phyloP scores from a whole-genome alignment of 2,329 filamentous ascomycete genomes.

The Phialocephala subalpina region DNA sequence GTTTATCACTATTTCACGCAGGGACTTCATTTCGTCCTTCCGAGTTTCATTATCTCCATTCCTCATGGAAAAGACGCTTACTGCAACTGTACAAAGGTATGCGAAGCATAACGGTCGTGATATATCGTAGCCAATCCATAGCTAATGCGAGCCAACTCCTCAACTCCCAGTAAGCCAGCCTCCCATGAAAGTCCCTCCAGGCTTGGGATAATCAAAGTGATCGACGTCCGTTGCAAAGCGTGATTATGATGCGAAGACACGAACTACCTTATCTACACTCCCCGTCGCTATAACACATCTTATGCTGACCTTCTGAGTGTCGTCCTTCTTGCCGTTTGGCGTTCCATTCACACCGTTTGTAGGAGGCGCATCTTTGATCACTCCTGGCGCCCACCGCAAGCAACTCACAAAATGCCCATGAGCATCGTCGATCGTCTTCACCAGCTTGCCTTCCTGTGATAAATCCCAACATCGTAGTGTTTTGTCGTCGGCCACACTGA shows the following conservation, averaged over 20 bases:
- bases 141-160: slow-evolving; percentile 30
- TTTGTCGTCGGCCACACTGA: slow-evolving; percentile 90
- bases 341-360: slow-evolving; percentile 54
- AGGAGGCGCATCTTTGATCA: slow-evolving; percentile 65
- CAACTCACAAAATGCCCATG: slow-evolving; percentile 89
- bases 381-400: slow-evolving; percentile 84
- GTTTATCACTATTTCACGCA: too few relatives aligned
- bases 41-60: background rate
- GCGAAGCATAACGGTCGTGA: slow-evolving; percentile 42
- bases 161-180: slow-evolving; percentile 33
- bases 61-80: background rate
- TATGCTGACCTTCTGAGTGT: slow-evolving; percentile 66
- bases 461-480: slow-evolving; percentile 95
- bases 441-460: slow-evolving; percentile 86
- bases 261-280: slow-evolving; percentile 81
- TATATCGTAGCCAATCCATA: slow-evolving; percentile 37
- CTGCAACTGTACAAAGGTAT: slow-evolving; percentile 33
- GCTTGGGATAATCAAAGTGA: too few relatives aligned
- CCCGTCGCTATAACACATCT: slow-evolving; percentile 88
- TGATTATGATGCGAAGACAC: slow-evolving; percentile 72
- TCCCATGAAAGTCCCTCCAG: background rate
- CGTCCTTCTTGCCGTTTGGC: slow-evolving; percentile 57
- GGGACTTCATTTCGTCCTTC: background rate
- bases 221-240: too few relatives aligned
- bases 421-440: slow-evolving; percentile 79